These are phyloP conservation scores for Beauveria brongniartii DNA, from an alignment of 2,329 filamentous ascomycete genomes.

Conservation along the genomic window DNA sequence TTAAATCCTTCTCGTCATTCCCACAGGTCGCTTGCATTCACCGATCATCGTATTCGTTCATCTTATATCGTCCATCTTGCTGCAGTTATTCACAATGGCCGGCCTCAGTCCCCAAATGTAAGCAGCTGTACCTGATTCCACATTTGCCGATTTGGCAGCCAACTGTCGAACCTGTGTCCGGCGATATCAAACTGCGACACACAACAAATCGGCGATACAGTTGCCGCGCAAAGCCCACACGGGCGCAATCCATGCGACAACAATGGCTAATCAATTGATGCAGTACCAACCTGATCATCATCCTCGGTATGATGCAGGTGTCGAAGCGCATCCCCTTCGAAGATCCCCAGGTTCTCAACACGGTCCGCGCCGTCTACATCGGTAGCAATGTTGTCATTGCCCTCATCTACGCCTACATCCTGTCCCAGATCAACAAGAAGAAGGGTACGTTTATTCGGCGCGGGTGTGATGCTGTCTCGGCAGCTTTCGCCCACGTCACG, in stretches of 20 bases:
- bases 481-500: background rate
- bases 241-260: background rate
- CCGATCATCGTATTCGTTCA: background rate
- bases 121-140: constrained; percentile 18
- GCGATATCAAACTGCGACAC: background rate
- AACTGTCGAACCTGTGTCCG: background rate
- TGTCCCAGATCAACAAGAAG: constrained; percentile 85
- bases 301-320: constrained; percentile 96
- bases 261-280: constrained; percentile 9
- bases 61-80: background rate
- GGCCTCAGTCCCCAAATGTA: constrained; percentile 57
- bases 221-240: background rate
- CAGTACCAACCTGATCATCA: constrained; percentile 89
- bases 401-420: constrained; percentile 76
- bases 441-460: constrained; percentile 59
- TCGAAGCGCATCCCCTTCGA: constrained; percentile 95
- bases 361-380: constrained; percentile 46
- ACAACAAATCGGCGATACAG: background rate
- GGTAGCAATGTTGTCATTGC: constrained; percentile 73
- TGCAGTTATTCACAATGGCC: constrained; percentile 42
- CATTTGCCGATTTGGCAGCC: background rate
- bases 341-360: constrained; percentile 56
- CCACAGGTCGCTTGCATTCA: background rate
- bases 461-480: background rate
- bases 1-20: background rate